Conservation (phyloP, 345 rosid species). For the Aurinia saxatilis region DNA sequence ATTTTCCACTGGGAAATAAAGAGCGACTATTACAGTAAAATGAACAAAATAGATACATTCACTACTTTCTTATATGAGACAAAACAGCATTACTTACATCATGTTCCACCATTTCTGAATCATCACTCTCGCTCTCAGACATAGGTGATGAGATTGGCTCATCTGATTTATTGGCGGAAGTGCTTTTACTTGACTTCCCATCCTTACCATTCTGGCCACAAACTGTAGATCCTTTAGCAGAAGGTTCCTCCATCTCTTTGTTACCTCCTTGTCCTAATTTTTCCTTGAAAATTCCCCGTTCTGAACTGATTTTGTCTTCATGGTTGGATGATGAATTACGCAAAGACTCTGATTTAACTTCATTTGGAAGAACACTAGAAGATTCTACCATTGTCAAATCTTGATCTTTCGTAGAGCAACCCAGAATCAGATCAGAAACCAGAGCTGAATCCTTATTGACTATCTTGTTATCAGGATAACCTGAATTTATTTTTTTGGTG, state of each 20-base stretch:
- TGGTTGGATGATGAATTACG: constrained; percentile 9
- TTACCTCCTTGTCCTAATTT: constrained; percentile 32
- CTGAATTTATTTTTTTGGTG: constrained; percentile 27
- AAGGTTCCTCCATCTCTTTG: constrained; percentile 23
- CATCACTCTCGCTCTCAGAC: constrained; percentile 63
- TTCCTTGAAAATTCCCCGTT: constrained; percentile 11
- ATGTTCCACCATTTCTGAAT: constrained; percentile 70
- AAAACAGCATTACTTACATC: constrained; percentile 61
- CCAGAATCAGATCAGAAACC: constrained; percentile 37
- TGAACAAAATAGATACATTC: not conserved
- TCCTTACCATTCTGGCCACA: constrained; percentile 32
- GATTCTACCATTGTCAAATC: constrained; percentile 32
- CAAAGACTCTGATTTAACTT: constrained; percentile 25
- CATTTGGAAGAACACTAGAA: not conserved
- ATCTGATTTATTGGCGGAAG: constrained; percentile 29
- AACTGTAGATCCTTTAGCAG: constrained; percentile 26
- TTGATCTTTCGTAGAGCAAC: constrained; percentile 32
- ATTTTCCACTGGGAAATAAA: not conserved
- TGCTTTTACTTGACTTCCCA: constrained; percentile 33
- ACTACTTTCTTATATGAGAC: not conserved
- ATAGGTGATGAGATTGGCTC: constrained; percentile 35
- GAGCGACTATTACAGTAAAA: not conserved
- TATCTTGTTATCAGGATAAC: constrained; percentile 22
- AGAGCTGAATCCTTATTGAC: constrained; percentile 39
- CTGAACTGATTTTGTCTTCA: constrained; percentile 12